Evolutionary conservation across 202 grass and related monocot genomes (phyloP), one percentile per base, ranked within the genome.

Genomic region (Musa balbisiana): DNA sequence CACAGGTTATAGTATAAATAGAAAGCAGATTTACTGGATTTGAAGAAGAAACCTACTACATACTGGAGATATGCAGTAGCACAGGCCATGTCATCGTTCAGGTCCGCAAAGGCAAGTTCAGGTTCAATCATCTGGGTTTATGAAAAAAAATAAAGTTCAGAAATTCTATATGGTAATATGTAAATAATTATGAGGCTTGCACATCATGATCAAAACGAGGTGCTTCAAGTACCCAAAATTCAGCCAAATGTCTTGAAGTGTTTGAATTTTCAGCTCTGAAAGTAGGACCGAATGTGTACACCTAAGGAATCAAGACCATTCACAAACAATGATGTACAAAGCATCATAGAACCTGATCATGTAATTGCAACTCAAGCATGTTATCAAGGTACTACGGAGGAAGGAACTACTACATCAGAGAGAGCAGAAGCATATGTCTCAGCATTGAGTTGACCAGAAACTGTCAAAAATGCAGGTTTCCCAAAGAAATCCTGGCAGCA

Each of bases 201-300:
- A 75, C 33, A 78, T 80, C 78, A 27, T 67, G 29, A 81, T 73
- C 1, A 67, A 72, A 78, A 72, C 64, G 75, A 82, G 80, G 55
- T 53, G n/a, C 67, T 82, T 82, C 4, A 26, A 74, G 67, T 94
- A 98, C 95, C 95, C 91, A 98, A 89, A 98, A 98, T 90, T 94
- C 94, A 83, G 91, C 91, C 80, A 98, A 79, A 86, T 98, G 94
- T 64, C 91, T 92, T 87, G 95, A 81, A 23, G 95, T 98, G 81
- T 98, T 98, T 22, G 95, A 98, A 81, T 98, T 98, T 88, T 98
- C 95, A 78, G 95, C 95, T 80, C 95, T 98, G 85, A 98, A 98
- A 78, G 95, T 98, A 19, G 95, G 95, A 62, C 91, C 91, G 82
- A 98, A 98, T 56, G 95, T 98, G 82, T 98, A 98, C 69, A 98